phyloP scores from a whole-genome alignment of 2,329 filamentous ascomycete genomes.

The Botryotinia globosa region DNA sequence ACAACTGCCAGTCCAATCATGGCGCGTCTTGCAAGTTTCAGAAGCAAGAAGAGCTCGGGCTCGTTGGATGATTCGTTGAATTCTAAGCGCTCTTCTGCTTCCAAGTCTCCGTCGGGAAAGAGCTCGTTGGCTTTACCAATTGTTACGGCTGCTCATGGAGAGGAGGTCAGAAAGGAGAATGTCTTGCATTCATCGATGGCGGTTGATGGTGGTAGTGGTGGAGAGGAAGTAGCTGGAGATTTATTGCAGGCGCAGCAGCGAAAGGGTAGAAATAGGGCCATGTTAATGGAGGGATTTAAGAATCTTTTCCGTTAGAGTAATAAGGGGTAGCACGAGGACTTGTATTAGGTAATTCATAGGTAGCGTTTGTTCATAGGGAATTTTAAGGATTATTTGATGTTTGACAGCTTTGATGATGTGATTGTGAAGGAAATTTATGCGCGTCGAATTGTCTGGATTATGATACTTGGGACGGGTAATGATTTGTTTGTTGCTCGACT shows the following conservation, averaged over 20 bases:
- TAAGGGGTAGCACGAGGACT: not conserved
- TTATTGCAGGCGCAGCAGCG: conserved; percentile 20
- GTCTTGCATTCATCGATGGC: conserved; percentile 13
- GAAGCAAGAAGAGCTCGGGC: conserved; percentile 31
- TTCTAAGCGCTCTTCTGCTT: conserved; percentile 24
- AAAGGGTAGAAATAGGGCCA: conserved; percentile 28
- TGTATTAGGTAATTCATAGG: not conserved
- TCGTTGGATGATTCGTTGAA: conserved; percentile 23
- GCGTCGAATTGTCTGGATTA: too few relatives aligned
- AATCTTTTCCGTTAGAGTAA: conserved; percentile 35
- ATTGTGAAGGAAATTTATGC: not conserved
- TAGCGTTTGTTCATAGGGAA: not conserved
- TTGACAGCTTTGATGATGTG: not conserved
- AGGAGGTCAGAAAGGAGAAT: conserved; percentile 33
- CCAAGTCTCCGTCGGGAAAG: conserved; percentile 33
- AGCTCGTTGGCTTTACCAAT: conserved; percentile 26
- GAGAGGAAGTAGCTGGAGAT: conserved; percentile 18
- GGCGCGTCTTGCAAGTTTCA: conserved; percentile 31
- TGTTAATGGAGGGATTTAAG: conserved; percentile 33
- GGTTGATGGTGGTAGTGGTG: conserved; percentile 16
- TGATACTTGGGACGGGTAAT: not conserved
- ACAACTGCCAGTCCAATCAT: conserved; percentile 13
- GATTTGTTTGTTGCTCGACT: not conserved
- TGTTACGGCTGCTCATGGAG: conserved; percentile 23
- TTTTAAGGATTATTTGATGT: not conserved